phyloP scores from a whole-genome alignment of 768 basidiomycete species.

The Suillus bovinus region DNA sequence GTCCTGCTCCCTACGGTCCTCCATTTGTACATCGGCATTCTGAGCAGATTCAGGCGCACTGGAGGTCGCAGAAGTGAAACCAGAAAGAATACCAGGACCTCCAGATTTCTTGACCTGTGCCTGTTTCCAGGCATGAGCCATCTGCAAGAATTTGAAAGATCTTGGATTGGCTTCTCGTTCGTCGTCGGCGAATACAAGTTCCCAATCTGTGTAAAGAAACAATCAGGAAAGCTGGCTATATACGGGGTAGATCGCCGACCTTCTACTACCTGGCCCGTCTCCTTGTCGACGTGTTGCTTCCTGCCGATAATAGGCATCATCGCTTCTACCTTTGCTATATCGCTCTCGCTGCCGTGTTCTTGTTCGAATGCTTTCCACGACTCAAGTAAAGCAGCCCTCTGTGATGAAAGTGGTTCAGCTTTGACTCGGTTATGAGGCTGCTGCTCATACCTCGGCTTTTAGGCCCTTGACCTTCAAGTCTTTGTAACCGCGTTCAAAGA shows the following conservation, averaged over 20 bases:
- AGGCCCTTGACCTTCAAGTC: conserved; percentile 79
- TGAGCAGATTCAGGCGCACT: conserved; percentile 10
- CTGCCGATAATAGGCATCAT: conserved; percentile 95
- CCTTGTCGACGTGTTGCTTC: conserved; percentile 78
- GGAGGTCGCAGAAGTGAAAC: conserved; percentile 45
- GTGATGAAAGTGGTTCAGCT: conserved; percentile 11
- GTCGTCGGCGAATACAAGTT: conserved; percentile 95
- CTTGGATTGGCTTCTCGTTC: conserved; percentile 91
- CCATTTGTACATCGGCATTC: conserved; percentile 26
- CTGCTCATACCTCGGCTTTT: conserved; percentile 77
- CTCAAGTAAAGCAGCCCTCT: conserved; percentile 91
- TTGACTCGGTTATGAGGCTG: neutral
- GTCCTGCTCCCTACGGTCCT: conserved; percentile 25
- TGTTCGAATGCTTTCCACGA: conserved; percentile 96
- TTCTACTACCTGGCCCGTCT: conserved; percentile 85
- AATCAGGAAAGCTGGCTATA: conserved; percentile 4
- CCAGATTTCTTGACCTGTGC: conserved; percentile 45
- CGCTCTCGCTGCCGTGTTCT: conserved; percentile 67
- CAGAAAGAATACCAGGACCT: conserved; percentile 40
- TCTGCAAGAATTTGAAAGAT: conserved; percentile 93
- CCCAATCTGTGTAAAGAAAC: conserved; percentile 72
- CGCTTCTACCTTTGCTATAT: conserved; percentile 79
- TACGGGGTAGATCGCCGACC: conserved; percentile 44
- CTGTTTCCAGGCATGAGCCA: conserved; percentile 89
- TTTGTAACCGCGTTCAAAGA: conserved; percentile 87